Percentiles rank a stretch among this genome's conserved stretches.
phyloP scores from a whole-genome alignment of 306 rosid genomes.

The Canavalia gladiata region DNA sequence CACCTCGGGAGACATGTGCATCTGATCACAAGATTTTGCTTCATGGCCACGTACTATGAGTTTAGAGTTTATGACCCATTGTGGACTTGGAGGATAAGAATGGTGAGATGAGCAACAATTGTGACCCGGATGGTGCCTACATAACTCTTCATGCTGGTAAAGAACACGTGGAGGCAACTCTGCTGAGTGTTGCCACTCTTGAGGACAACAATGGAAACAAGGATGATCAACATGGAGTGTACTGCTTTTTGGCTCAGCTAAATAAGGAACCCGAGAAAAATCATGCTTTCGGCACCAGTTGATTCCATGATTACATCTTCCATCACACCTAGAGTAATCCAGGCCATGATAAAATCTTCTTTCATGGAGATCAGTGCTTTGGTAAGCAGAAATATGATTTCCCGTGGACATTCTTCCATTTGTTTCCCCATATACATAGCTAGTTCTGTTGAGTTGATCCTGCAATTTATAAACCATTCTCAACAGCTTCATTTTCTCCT shows the following conservation, averaged over 20 bases:
- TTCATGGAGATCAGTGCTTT: constrained; percentile 54
- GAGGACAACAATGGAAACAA: constrained; percentile 58
- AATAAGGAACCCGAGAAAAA: constrained; percentile 53
- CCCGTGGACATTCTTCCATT: constrained; percentile 52
- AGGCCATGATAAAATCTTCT: constrained; percentile 57
- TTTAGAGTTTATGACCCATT: constrained; percentile 52
- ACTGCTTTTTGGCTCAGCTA: constrained; percentile 64
- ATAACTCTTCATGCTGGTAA: constrained; percentile 53
- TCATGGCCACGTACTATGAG: constrained; percentile 53
- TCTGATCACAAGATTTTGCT: constrained; percentile 62
- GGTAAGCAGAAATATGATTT: constrained; percentile 51
- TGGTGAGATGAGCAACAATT: constrained; percentile 54
- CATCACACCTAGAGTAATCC: constrained; percentile 52
- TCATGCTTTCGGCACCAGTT: constrained; percentile 53
- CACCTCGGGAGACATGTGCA: constrained; percentile 54
- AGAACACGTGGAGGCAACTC: constrained; percentile 62
- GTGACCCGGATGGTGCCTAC: constrained; percentile 55
- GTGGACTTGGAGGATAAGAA: constrained; percentile 67
- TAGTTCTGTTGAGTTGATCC: constrained; percentile 66
- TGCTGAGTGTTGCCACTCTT: constrained; percentile 60
- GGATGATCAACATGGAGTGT: constrained; percentile 61
- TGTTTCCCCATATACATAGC: constrained; percentile 49
- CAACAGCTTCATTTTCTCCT: constrained; percentile 73
- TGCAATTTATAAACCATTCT: constrained; percentile 81
- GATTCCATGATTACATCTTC: constrained; percentile 57